Percentiles rank a stretch among this genome's conserved stretches.
phyloP scores from a whole-genome alignment of 2,329 filamentous ascomycete genomes.

The Botrytis galanthina region DNA sequence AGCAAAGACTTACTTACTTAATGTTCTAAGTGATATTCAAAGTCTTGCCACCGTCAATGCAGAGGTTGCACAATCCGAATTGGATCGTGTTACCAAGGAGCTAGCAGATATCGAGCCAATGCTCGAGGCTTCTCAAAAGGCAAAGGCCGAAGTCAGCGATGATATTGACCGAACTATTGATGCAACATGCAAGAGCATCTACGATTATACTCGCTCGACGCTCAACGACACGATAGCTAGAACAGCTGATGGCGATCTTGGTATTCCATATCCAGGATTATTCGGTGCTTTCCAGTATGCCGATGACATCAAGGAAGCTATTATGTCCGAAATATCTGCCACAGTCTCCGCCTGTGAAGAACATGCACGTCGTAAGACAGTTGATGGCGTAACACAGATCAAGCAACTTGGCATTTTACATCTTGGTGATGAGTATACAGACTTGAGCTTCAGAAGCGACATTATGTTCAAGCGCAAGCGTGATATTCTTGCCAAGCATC shows the following conservation, averaged over 20 bases:
- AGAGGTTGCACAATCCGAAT: constrained; percentile 80
- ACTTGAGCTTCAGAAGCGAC: constrained; percentile 84
- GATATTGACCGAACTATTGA: constrained; percentile 81
- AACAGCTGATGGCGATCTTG: constrained; percentile 73
- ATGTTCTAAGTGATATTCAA: constrained; percentile 84
- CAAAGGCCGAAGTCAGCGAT: constrained; percentile 75
- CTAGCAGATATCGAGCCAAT: constrained; percentile 80
- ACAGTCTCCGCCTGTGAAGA: constrained; percentile 81
- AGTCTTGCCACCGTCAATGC: constrained; percentile 81
- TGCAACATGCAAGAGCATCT: constrained; percentile 79
- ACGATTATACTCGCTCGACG: constrained; percentile 74
- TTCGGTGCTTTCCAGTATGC: constrained; percentile 87
- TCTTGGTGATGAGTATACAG: constrained; percentile 80
- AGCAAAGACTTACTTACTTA: constrained; percentile 91
- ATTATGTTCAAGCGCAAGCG: constrained; percentile 83
- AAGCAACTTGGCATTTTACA: constrained; percentile 86
- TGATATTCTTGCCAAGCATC: constrained; percentile 77
- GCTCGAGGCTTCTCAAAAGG: constrained; percentile 79
- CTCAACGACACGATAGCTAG: constrained; percentile 73
- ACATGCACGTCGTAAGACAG: constrained; percentile 73
- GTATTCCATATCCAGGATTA: constrained; percentile 82
- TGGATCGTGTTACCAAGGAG: constrained; percentile 78
- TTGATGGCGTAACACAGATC: constrained; percentile 79
- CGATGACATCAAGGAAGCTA: constrained; percentile 86
- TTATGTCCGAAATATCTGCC: constrained; percentile 81